Evolutionary conservation across 345 rosid species (phyloP), one percentile per base, ranked within the genome.

Genomic region (Hibiscus tridactylites): DNA sequence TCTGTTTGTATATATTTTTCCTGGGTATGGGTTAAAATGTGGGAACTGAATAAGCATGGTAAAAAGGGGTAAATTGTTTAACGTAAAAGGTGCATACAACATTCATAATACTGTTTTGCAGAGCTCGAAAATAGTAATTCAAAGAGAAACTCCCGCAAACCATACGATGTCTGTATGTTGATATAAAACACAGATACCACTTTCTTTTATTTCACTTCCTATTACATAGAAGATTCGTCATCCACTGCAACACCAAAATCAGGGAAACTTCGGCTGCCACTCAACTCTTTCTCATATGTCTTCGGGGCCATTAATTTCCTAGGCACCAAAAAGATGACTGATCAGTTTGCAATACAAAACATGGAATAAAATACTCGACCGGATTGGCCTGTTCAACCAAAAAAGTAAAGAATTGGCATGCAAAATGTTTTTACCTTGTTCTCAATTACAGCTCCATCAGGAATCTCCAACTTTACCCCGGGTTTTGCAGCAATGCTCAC

Each of bases 301-400:
- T 78, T 75, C 88, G 0, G 93, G 92, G 78, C 90, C 93, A 67
- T 82, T 88, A 74, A 91, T 90, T 37, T 88, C 90, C 97, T 95
- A 84, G 7, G 17, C 17, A 50, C 17, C 54, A 50, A 15, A 5
- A 50, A 50, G 6, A 50, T 50, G n/a, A 15, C 17, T 16, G 54
- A 50, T 17, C 26, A 68, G 9, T n/a, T 19, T 74, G 35, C 37
- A 24, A 73, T 37, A 31, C 26, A 11, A 47, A 52, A 54, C 26
- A 47, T 47, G 52, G 52, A 12, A 10, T 10, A 47, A 47, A 47
- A 9, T 47, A 47, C 52, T 13, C 12, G 4, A 12, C 52, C 52
- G 4, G 15, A 47, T 13, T 47, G 15, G 52, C 52, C 4, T 47
- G 11, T 47, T 47, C 52, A 47, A 11, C 16, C 52, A 12, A 10